Conservation (phyloP, 2,329 filamentous ascomycete species). For the Fusarium albosuccineum region DNA sequence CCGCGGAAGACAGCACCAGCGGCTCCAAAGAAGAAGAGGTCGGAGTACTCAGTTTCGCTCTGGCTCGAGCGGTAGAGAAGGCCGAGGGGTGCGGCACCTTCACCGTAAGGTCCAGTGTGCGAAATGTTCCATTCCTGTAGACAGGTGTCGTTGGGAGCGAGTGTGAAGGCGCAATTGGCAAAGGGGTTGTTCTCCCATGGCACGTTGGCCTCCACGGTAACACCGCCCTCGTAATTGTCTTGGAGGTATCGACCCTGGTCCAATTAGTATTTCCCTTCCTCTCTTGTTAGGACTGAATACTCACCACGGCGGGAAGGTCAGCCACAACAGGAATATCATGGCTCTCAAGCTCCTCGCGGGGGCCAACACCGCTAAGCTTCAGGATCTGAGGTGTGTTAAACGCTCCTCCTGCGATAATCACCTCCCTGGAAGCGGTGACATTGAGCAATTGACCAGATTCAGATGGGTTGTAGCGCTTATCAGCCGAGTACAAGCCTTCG, state of each 20-base stretch:
- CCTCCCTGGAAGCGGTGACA: conserved; percentile 35
- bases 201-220: conserved; percentile 36
- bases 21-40: conserved; percentile 49
- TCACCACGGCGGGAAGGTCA: conserved; percentile 60
- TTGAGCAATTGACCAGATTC: conserved; percentile 17
- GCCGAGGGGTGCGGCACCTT: conserved; percentile 41
- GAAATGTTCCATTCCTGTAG: conserved; percentile 48
- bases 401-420: conserved; percentile 40
- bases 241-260: conserved; percentile 39
- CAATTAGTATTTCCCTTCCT: background rate
- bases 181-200: conserved; percentile 34
- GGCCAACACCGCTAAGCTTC: conserved; percentile 63
- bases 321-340: conserved; percentile 57
- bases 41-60: conserved; percentile 43
- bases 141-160: conserved; percentile 49
- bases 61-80: conserved; percentile 47
- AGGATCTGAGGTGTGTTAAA: conserved; percentile 58
- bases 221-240: conserved; percentile 47
- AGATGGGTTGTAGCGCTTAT: conserved; percentile 42
- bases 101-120: conserved; percentile 40
- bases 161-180: conserved; percentile 20
- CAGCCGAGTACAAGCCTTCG: conserved; percentile 57
- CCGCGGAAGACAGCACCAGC: conserved; percentile 46
- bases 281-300: background rate
- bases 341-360: conserved; percentile 53